Evolutionary conservation across 441 rosid species (phyloP), one percentile per base, ranked within the genome.

Genomic region (Pelargonium myrrhifolium): DNA sequence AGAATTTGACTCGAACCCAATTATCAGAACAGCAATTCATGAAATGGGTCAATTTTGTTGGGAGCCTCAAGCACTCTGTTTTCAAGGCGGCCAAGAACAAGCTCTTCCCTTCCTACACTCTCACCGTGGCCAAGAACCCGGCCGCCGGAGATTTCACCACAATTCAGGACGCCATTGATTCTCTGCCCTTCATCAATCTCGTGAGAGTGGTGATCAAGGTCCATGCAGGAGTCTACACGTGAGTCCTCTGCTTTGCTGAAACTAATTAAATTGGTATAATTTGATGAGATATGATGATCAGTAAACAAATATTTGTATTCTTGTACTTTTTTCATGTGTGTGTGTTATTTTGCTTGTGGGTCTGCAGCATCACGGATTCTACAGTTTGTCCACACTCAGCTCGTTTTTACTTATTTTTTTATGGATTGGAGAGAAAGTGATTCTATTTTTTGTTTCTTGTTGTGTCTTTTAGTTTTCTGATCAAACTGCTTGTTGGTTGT

Each of bases 141-240:
- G 83, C 81, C 7, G 64, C 70, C 63, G 97, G 97, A 3, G 96
- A 94, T 79, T 94, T 87, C 76, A 89, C 93, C 45, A 80, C 78
- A 42, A 94, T 94, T 74, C 99, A 94, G 78, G 96, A 83, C 40
- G 99, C 99, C 71, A 75, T 91, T 74, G 96, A 94, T 80, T 91
- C 96, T 73, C 92, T 94, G 15, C 99, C 99, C 37, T 82, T 79
- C 68, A 74, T 87, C 40, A 94, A 91, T 78, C 88, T 87, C 43
- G 92, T 89, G 55, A 84, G 99, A 67, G 99, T 91, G 37, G 87
- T 94, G 66, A 91, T 94, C 86, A 94, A 85, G 78, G 87, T 94
- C 69, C 92, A 88, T 75, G 86, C 99, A 59, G 99, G 99, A 42
- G 88, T 89, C 79, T 94, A 94, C 89, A 86, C 68, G 97, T 93